phyloP scores from a whole-genome alignment of 108 stramenopile species.

The Aurantiochytrium sp. region DNA sequence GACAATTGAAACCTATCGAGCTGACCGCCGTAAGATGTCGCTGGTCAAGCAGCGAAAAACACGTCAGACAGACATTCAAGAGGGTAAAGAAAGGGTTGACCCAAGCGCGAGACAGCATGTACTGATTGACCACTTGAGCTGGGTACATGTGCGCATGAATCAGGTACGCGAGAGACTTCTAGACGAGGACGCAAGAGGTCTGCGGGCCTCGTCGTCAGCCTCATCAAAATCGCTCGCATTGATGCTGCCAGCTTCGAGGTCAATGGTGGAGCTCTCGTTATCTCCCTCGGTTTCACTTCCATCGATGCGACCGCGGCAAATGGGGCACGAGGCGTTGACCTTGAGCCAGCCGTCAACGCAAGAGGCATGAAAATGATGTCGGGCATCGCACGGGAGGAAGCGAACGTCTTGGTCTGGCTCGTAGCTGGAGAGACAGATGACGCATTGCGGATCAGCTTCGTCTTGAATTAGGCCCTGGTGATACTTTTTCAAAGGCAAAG shows the following conservation, averaged over 20 bases:
- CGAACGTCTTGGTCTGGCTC: not conserved
- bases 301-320: not conserved
- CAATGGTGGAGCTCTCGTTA: not conserved
- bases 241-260: not conserved
- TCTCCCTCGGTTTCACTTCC: not conserved
- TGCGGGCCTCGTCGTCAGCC: too few species aligned
- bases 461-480: not conserved
- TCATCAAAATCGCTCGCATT: not conserved
- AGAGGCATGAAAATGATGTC: not conserved
- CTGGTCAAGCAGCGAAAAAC: too few species aligned
- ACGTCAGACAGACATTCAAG: too few species aligned
- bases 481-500: slow-evolving; percentile 26
- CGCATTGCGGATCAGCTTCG: slow-evolving; percentile 1
- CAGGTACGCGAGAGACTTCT: too few species aligned
- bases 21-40: too few species aligned
- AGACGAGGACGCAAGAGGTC: too few species aligned
- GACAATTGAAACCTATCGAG: too few species aligned
- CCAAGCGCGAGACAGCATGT: too few species aligned
- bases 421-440: not conserved
- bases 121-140: too few species aligned
- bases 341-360: not conserved
- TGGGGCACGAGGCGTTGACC: slow-evolving; percentile 9
- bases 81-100: too few species aligned
- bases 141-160: too few species aligned
- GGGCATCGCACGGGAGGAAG: not conserved